Conservation (phyloP, 768 basidiomycete genomes). For the Leccinum aurantiacum region DNA sequence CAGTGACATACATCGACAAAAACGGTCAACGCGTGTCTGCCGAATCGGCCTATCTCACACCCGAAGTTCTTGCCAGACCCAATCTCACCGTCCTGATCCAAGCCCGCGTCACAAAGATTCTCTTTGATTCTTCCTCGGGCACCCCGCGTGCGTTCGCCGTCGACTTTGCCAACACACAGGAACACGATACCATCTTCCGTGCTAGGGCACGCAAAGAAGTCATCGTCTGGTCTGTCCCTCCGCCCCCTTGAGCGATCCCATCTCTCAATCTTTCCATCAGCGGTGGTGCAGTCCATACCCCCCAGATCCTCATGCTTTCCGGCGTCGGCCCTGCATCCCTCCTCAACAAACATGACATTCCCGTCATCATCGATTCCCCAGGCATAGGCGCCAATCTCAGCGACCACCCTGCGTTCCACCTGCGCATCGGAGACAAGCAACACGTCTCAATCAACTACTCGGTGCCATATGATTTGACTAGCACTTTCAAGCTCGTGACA, state of each 20-base stretch:
- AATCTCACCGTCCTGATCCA: constrained; percentile 63
- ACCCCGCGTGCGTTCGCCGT: constrained; percentile 57
- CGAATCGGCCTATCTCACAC: constrained; percentile 66
- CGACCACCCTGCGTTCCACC: constrained; percentile 62
- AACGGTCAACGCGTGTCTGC: constrained; percentile 56
- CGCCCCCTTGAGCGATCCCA: too few species aligned
- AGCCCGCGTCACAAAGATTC: constrained; percentile 55
- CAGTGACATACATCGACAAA: constrained; percentile 68
- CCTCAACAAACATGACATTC: constrained; percentile 51
- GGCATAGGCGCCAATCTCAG: constrained; percentile 73
- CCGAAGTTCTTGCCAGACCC: constrained; percentile 58
- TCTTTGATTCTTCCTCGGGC: constrained; percentile 47
- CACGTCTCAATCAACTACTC: constrained; percentile 44
- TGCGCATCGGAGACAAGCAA: constrained; percentile 53
- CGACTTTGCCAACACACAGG: constrained; percentile 47
- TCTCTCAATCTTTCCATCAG: constrained; percentile 30
- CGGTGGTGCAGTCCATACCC: constrained; percentile 63
- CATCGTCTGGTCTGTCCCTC: constrained; percentile 51
- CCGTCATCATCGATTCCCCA: constrained; percentile 60
- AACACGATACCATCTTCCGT: constrained; percentile 34
- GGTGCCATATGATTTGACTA: constrained; percentile 21
- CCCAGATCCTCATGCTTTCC: constrained; percentile 69
- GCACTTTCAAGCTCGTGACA: constrained; percentile 27
- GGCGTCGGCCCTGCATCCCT: constrained; percentile 71
- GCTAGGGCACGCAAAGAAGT: constrained; percentile 58